Evolutionary conservation across 208 protist genomes (phyloP).

Genomic region (Acanthamoeba sp.): DNA sequence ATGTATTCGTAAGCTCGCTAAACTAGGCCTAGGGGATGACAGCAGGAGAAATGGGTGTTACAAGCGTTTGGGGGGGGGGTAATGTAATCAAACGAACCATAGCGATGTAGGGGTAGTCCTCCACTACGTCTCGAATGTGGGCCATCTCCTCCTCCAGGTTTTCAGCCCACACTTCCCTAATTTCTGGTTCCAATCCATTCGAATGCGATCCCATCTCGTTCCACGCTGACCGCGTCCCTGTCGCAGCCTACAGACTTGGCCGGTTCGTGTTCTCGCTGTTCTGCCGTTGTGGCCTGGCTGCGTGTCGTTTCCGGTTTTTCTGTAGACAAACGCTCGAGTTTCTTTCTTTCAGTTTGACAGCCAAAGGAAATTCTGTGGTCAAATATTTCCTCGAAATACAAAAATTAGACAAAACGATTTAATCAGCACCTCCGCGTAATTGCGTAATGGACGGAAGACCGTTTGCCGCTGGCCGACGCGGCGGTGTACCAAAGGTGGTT

Average conservation of each 20-base stretch:
- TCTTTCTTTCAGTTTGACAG: background rate
- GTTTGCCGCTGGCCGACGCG: background rate
- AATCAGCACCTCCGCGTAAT: background rate
- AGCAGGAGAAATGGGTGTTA: slow-evolving; percentile 10
- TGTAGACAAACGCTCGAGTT: background rate
- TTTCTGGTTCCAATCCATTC: slow-evolving; percentile 52
- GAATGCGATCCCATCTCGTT: slow-evolving; percentile 35
- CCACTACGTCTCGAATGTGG: slow-evolving; percentile 94
- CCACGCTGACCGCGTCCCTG: background rate
- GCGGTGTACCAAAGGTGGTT: background rate
- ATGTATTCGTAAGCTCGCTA: too few species aligned
- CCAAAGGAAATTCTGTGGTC: background rate
- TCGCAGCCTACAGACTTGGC: too few species aligned
- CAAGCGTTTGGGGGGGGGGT: slow-evolving; percentile 46
- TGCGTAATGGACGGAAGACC: background rate
- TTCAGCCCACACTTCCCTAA: slow-evolving; percentile 96
- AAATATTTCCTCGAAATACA: too few species aligned
- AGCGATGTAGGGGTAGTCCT: slow-evolving; percentile 96
- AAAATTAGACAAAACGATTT: background rate
- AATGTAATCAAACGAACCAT: slow-evolving; percentile 81
- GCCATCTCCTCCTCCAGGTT: slow-evolving; percentile 98
- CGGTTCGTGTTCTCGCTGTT: too few species aligned
- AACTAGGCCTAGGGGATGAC: too few species aligned
- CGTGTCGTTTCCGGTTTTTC: background rate
- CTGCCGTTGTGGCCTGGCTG: too few species aligned